Conservation (phyloP, 2,329 filamentous ascomycete genomes). For the Aschersonia sp. region DNA sequence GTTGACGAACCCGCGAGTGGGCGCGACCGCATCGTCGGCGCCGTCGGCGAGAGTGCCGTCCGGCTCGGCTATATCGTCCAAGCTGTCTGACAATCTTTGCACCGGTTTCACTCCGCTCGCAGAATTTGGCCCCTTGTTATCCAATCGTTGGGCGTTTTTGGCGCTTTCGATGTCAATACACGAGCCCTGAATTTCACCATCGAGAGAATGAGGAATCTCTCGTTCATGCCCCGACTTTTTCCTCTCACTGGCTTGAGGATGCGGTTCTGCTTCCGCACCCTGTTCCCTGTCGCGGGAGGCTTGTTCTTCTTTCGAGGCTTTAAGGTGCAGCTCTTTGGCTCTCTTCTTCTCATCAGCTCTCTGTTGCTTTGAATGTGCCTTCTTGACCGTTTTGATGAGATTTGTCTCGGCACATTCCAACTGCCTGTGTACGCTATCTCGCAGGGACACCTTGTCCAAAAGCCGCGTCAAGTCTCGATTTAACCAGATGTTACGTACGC, state of each 20-base stretch:
- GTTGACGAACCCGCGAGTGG: slow-evolving; percentile 37
- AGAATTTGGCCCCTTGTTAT: not conserved
- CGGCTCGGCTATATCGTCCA: slow-evolving; percentile 27
- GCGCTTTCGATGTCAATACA: no score
- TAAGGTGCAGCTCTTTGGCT: slow-evolving; percentile 35
- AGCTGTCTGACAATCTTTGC: slow-evolving; percentile 31
- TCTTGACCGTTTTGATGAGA: slow-evolving; percentile 66
- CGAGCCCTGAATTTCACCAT: slow-evolving; percentile 7
- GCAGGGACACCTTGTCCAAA: slow-evolving; percentile 65
- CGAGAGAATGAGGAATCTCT: slow-evolving; percentile 35
- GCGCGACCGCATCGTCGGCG: slow-evolving; percentile 36
- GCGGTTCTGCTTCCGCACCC: slow-evolving; percentile 32
- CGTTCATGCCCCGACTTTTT: slow-evolving; percentile 37
- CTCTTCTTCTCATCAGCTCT: slow-evolving; percentile 49
- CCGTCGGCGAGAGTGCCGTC: slow-evolving; percentile 31
- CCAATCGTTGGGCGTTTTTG: no score
- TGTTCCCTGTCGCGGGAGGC: slow-evolving; percentile 29
- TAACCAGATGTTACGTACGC: slow-evolving; percentile 91
- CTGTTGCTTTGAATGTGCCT: slow-evolving; percentile 56
- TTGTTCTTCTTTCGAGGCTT: slow-evolving; percentile 36
- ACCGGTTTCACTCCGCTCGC: slow-evolving; percentile 17
- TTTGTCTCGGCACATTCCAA: slow-evolving; percentile 77
- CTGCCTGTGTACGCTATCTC: slow-evolving; percentile 53
- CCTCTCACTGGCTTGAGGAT: slow-evolving; percentile 34
- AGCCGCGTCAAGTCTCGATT: slow-evolving; percentile 79